phyloP scores from a whole-genome alignment of 768 basidiomycete genomes.

The Suillus cothurnatus region DNA sequence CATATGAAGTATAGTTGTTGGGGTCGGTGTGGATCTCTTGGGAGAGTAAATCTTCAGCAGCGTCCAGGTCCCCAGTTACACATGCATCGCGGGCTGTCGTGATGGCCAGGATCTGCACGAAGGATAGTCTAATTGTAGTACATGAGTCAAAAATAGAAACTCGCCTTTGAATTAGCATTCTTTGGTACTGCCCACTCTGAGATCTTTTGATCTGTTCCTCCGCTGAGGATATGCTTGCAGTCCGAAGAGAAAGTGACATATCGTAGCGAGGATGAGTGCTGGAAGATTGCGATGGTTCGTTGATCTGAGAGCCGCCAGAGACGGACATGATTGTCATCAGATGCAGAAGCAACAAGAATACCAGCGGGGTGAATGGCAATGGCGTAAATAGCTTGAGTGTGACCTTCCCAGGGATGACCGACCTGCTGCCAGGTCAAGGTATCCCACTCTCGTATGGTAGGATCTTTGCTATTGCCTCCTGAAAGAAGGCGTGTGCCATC shows the following conservation, averaged over 20 bases:
- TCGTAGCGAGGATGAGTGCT: rapidly evolving
- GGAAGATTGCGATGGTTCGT: not conserved
- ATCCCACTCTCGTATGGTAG: not conserved
- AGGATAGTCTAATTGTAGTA: not conserved
- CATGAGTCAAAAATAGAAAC: not conserved
- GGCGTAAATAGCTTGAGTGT: rapidly evolving
- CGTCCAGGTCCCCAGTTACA: not conserved
- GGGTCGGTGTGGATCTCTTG: not conserved
- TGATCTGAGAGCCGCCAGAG: not conserved
- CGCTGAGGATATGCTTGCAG: not conserved
- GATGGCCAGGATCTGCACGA: not conserved
- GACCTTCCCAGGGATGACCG: not conserved
- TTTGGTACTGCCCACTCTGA: not conserved
- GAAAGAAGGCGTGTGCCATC: not conserved
- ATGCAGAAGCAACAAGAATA: not conserved
- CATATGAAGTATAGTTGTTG: not conserved
- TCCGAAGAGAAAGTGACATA: not conserved
- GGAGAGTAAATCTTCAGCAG: not conserved
- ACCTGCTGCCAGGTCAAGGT: not conserved
- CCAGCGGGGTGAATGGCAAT: not conserved
- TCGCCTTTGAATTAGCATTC: not conserved
- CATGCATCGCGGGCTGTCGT: not conserved
- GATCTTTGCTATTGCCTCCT: too few relatives aligned
- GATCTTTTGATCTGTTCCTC: not conserved
- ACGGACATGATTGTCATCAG: not conserved